These are phyloP conservation scores for Carex littledalei DNA, from an alignment of 176 grass and related monocot genomes.

Conservation along the genomic window DNA sequence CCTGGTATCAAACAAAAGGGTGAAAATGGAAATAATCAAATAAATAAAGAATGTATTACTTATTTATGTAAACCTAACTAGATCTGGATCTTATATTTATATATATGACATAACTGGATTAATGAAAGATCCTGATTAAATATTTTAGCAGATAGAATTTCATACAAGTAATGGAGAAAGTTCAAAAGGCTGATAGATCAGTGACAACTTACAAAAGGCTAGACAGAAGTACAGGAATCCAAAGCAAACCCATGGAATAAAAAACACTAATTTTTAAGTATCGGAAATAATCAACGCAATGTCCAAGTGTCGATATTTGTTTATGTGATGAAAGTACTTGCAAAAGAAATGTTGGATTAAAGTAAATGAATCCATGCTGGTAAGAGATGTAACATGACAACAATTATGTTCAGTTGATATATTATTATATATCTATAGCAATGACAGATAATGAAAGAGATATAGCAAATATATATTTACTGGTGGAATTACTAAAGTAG, in stretches of 20 bases:
- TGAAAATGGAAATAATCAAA: not conserved
- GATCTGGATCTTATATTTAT: not conserved
- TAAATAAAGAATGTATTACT: not conserved
- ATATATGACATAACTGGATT: not conserved
- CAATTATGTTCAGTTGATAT: not conserved
- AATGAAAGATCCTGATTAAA: not conserved
- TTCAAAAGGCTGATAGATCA: not conserved
- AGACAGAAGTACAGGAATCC: not conserved
- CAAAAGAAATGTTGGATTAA: not conserved
- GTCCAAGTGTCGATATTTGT: not conserved
- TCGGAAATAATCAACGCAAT: not conserved
- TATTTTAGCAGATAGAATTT: not conserved
- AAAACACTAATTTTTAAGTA: not conserved
- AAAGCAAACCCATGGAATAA: not conserved
- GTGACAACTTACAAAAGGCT: not conserved
- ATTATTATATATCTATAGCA: not conserved
- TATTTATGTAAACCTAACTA: not conserved
- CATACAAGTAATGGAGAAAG: not conserved
- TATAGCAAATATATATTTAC: not conserved
- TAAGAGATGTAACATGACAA: not conserved
- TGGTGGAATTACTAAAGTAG: not conserved
- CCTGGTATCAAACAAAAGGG: not conserved
- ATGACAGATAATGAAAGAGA: not conserved
- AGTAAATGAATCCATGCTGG: not conserved
- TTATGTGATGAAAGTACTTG: not conserved